A percentile compares a stretch with the other conserved stretches of the same genome.
Conservation (phyloP, 176 grass and related monocot genomes). For the Oryza longistaminata region DNA sequence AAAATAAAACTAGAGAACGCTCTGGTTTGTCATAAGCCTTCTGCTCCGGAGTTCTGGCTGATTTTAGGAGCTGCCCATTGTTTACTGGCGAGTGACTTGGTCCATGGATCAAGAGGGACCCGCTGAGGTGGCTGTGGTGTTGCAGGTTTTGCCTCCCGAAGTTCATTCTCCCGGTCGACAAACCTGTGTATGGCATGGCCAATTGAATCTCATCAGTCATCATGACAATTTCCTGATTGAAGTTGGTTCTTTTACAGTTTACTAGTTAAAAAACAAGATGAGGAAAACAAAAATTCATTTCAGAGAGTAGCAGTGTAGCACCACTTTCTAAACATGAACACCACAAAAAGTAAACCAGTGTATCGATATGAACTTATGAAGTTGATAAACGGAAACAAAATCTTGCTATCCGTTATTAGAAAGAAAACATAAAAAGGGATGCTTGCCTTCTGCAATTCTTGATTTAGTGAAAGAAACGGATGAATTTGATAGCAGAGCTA, state of each 20-base stretch:
- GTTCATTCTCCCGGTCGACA: slow-evolving; percentile 87
- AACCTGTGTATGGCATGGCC: slow-evolving; percentile 47
- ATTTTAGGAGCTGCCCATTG: slow-evolving; percentile 75
- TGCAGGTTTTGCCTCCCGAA: slow-evolving; percentile 80
- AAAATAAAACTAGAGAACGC: not conserved
- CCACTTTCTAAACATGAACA: not conserved
- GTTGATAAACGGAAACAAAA: not conserved
- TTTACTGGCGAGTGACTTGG: slow-evolving; percentile 61
- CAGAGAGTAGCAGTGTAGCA: not conserved
- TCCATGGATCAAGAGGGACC: slow-evolving; percentile 75
- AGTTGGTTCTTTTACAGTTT: not conserved
- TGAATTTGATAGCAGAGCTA: not conserved
- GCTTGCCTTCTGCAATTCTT: not conserved
- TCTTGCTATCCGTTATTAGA: not conserved
- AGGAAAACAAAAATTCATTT: not conserved
- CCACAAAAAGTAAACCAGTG: not conserved
- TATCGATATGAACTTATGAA: not conserved
- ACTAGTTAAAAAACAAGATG: too few relatives aligned
- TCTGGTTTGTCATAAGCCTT: slow-evolving; percentile 43
- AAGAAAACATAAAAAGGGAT: not conserved
- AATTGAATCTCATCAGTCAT: slow-evolving; percentile 25
- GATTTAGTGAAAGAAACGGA: not conserved
- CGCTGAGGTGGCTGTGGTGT: slow-evolving; percentile 56
- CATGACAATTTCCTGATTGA: not conserved
- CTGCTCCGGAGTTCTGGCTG: slow-evolving; percentile 45